Evolutionary conservation across 2,329 filamentous ascomycete genomes (phyloP).

Genomic region (Acarospora socialis): DNA sequence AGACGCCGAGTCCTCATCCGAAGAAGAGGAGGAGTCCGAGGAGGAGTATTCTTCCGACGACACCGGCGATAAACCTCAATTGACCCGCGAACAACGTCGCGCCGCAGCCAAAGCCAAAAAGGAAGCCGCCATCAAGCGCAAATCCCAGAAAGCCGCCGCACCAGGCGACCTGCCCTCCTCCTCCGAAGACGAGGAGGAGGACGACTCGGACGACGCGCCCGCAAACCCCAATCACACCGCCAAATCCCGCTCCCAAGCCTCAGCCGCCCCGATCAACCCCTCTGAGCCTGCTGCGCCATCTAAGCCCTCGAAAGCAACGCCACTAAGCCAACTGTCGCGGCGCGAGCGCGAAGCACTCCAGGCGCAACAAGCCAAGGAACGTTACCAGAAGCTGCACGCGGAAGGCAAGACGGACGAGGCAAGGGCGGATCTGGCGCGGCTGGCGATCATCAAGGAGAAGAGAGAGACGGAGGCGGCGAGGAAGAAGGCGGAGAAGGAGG

Average conservation of each 20-base stretch:
- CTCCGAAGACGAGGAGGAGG: slow-evolving; percentile 36
- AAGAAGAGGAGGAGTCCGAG: slow-evolving; percentile 33
- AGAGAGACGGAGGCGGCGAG: slow-evolving; percentile 69
- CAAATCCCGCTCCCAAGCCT: slow-evolving; percentile 54
- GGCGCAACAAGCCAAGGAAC: slow-evolving; percentile 76
- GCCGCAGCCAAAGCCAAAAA: slow-evolving; percentile 82
- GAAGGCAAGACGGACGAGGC: slow-evolving; percentile 96
- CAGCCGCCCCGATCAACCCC: slow-evolving; percentile 43
- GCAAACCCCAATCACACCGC: slow-evolving; percentile 79
- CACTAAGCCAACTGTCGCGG: slow-evolving; percentile 43
- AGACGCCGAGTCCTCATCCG: slow-evolving; percentile 28
- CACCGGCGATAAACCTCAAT: slow-evolving; percentile 35
- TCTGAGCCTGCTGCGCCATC: slow-evolving; percentile 22
- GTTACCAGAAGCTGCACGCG: slow-evolving; percentile 81
- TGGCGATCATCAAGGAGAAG: slow-evolving; percentile 71
- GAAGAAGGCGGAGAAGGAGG: slow-evolving; percentile 60
- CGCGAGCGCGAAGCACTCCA: slow-evolving; percentile 67
- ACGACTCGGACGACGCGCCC: slow-evolving; percentile 35
- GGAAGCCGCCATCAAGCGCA: slow-evolving; percentile 68
- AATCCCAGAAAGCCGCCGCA: slow-evolving; percentile 56
- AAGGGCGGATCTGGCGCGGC: slow-evolving; percentile 69
- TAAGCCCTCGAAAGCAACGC: slow-evolving; percentile 27
- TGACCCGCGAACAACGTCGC: slow-evolving; percentile 78
- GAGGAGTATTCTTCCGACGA: slow-evolving; percentile 29
- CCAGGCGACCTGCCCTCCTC: slow-evolving; percentile 76